Percentiles rank a stretch among this genome's conserved stretches.
These are phyloP conservation scores for Diaporthe vaccinii DNA, from an alignment of 2,329 filamentous ascomycete genomes.

Conservation along the genomic window DNA sequence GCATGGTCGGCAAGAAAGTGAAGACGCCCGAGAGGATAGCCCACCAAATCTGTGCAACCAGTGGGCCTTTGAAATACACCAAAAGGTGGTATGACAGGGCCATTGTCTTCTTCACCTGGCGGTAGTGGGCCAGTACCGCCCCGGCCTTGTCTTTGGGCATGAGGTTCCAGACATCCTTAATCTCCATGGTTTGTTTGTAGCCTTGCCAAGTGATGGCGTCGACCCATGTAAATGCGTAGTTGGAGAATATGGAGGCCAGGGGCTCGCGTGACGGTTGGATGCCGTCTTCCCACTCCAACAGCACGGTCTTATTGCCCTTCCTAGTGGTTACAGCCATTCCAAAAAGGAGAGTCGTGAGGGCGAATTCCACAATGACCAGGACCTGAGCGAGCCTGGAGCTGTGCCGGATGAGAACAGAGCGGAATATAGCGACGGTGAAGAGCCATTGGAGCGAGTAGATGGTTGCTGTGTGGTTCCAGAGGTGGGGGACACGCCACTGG, in stretches of 20 bases:
- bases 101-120: slow-evolving; percentile 85
- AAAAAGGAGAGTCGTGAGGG: slow-evolving; percentile 80
- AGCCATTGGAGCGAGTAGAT: slow-evolving; percentile 90
- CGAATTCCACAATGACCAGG: slow-evolving; percentile 81
- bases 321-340: slow-evolving; percentile 84
- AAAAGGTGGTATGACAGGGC: slow-evolving; percentile 84
- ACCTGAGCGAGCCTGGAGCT: slow-evolving; percentile 72
- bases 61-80: slow-evolving; percentile 83
- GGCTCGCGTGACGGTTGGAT: slow-evolving; percentile 90
- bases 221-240: slow-evolving; percentile 91
- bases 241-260: slow-evolving; percentile 87
- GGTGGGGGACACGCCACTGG: slow-evolving; percentile 75
- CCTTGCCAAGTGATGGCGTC: slow-evolving; percentile 91
- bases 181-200: slow-evolving; percentile 85
- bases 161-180: slow-evolving; percentile 93
- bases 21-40: slow-evolving; percentile 85
- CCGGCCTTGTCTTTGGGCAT: slow-evolving; percentile 89
- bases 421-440: slow-evolving; percentile 81
- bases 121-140: slow-evolving; percentile 83
- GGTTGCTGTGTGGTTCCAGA: slow-evolving; percentile 94
- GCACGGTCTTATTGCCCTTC: slow-evolving; percentile 90
- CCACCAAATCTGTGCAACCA: slow-evolving; percentile 84
- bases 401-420: slow-evolving; percentile 86
- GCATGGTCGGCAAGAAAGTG: slow-evolving; percentile 90
- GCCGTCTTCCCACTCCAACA: slow-evolving; percentile 89